These are phyloP conservation scores for Aspergillus persii DNA, from an alignment of 2,329 filamentous ascomycete genomes.

Conservation along the genomic window DNA sequence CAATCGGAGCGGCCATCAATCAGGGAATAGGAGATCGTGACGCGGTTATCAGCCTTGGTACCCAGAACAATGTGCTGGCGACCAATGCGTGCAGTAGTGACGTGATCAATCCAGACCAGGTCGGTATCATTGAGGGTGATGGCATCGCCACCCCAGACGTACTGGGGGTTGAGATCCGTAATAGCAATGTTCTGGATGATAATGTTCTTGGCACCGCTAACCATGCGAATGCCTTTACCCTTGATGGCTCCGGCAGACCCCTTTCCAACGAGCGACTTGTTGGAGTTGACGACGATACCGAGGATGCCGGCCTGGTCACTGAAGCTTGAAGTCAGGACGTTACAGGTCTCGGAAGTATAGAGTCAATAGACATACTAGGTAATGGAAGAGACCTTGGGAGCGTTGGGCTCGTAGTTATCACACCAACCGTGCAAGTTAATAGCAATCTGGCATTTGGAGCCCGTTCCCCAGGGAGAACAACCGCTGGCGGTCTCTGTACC, in stretches of 20 bases:
- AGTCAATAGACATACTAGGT: conserved; percentile 25
- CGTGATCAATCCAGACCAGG: conserved; percentile 47
- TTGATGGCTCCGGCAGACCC: conserved; percentile 56
- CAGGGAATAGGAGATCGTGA: conserved; percentile 60
- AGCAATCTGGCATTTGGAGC: conserved; percentile 54
- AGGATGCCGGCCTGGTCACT: conserved; percentile 52
- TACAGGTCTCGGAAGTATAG: neutral
- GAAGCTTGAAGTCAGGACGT: neutral
- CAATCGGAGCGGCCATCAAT: conserved; percentile 55
- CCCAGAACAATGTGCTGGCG: conserved; percentile 62
- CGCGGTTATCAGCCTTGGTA: conserved; percentile 51
- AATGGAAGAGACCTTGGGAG: conserved; percentile 44
- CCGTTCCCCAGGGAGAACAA: conserved; percentile 60
- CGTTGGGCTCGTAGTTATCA: conserved; percentile 56
- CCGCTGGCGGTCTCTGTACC: conserved; percentile 50
- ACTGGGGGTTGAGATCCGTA: conserved; percentile 56
- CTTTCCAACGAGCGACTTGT: conserved; percentile 59
- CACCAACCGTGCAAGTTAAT: conserved; percentile 62
- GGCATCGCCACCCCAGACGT: conserved; percentile 60
- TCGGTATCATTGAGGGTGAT: conserved; percentile 51
- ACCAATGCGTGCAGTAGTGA: conserved; percentile 53
- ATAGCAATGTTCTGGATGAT: conserved; percentile 61
- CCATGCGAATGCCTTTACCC: conserved; percentile 56
- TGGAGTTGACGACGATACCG: conserved; percentile 54
- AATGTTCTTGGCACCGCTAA: conserved; percentile 51